These are phyloP conservation scores for Leishmania tropica DNA, from an alignment of 208 protist genomes.

Conservation along the genomic window DNA sequence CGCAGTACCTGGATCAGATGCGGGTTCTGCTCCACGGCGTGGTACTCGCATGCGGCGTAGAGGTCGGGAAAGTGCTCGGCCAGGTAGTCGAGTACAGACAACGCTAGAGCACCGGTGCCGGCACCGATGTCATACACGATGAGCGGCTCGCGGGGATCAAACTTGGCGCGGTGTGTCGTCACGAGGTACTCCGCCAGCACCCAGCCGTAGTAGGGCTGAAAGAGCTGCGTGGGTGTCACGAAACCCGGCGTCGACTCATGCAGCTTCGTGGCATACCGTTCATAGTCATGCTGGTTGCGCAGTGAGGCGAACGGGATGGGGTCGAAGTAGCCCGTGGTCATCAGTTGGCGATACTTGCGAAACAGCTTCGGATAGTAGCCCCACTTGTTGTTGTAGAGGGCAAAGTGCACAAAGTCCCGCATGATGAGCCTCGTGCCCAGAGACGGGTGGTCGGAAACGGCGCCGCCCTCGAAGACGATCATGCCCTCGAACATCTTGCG, in stretches of 20 bases:
- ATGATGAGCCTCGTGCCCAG: conserved; percentile 77
- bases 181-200: conserved; percentile 88
- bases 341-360: conserved; percentile 84
- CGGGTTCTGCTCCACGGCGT: conserved; percentile 83
- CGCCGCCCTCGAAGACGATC: conserved; percentile 87
- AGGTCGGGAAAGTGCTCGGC: conserved; percentile 81
- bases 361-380: conserved; percentile 90
- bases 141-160: conserved; percentile 85
- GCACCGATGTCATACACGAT: conserved; percentile 90
- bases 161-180: conserved; percentile 76
- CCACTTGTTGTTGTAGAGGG: conserved; percentile 85
- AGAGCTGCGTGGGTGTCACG: conserved; percentile 82
- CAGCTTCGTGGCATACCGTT: conserved; percentile 70
- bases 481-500: conserved; percentile 79
- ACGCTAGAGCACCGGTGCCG: conserved; percentile 79
- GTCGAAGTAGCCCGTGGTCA: conserved; percentile 89
- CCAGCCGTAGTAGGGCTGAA: conserved; percentile 90
- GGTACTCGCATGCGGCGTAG: conserved; percentile 83
- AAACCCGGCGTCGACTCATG: conserved; percentile 79
- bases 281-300: conserved; percentile 86
- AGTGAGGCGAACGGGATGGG: conserved; percentile 80
- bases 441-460: conserved; percentile 65
- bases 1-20: conserved; percentile 73
- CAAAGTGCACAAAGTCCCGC: conserved; percentile 89
- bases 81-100: conserved; percentile 82